phyloP scores from a whole-genome alignment of 1,284 basidiomycete species.

The Mycena citricolor region DNA sequence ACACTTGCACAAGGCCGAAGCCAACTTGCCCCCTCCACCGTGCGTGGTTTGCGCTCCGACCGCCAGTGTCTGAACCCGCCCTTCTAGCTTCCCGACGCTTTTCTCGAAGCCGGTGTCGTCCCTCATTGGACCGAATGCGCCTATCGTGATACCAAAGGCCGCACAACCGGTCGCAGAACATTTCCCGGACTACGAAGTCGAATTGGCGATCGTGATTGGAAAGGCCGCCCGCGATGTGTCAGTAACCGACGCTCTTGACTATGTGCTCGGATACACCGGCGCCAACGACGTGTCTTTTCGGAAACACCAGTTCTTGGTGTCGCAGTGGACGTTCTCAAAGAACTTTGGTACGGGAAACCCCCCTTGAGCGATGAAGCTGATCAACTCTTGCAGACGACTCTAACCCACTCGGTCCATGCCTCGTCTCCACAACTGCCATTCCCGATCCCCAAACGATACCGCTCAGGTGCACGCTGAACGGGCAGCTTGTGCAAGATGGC shows the following conservation, averaged over 20 bases:
- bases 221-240: conserved; percentile 76
- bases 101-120: conserved; percentile 80
- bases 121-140: conserved; percentile 69
- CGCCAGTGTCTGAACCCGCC: not conserved
- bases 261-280: conserved; percentile 78
- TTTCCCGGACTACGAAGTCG: conserved; percentile 86
- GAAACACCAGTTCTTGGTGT: conserved; percentile 71
- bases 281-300: conserved; percentile 83
- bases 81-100: conserved; percentile 60
- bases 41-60: conserved; percentile 33
- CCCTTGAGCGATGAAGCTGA: not conserved
- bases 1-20: conserved; percentile 51
- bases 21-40: conserved; percentile 62
- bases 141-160: conserved; percentile 65
- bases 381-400: conserved; percentile 54
- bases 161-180: conserved; percentile 72
- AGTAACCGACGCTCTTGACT: conserved; percentile 75
- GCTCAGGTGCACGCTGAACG: conserved; percentile 72
- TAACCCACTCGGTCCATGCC: conserved; percentile 74
- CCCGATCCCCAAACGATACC: conserved; percentile 69
- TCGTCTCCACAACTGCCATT: conserved; percentile 67
- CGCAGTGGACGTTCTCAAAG: conserved; percentile 87
- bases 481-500: conserved; percentile 68
- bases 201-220: conserved; percentile 84
- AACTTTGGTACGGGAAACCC: conserved; percentile 58